Conservation (phyloP, 1,284 basidiomycete genomes). For the Ustilago esculenta region DNA sequence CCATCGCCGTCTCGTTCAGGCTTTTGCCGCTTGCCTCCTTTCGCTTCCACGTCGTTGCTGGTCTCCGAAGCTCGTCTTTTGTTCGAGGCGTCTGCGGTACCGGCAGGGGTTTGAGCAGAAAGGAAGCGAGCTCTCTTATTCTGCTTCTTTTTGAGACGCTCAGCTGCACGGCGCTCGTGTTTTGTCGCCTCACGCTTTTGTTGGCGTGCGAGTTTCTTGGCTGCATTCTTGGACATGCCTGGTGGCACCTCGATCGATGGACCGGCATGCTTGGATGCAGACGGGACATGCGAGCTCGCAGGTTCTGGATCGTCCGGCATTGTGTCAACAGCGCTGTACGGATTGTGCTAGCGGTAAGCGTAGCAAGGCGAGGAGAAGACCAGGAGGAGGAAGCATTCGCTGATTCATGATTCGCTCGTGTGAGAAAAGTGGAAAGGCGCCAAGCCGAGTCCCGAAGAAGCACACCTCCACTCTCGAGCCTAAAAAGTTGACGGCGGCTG, state of each 20-base stretch:
- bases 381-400: neutral
- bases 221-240: constrained; percentile 77
- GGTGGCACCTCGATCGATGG: constrained; percentile 30
- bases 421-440: constrained; percentile 10
- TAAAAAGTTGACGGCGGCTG: constrained; percentile 1
- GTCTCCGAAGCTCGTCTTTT: constrained; percentile 29
- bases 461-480: constrained; percentile 14
- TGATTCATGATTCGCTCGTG: too few species aligned
- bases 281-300: neutral
- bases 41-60: constrained; percentile 25
- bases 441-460: constrained; percentile 16
- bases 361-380: neutral
- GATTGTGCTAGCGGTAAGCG: too few species aligned
- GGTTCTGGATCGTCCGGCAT: constrained; percentile 4
- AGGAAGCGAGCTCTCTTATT: constrained; percentile 70
- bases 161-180: constrained; percentile 78
- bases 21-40: constrained; percentile 43
- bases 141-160: constrained; percentile 71
- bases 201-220: constrained; percentile 78
- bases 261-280: constrained; percentile 13
- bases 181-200: constrained; percentile 76
- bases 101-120: too few species aligned
- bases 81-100: constrained; percentile 66
- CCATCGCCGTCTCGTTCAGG: constrained; percentile 60
- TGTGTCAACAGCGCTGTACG: neutral